These are phyloP conservation scores for Aspergillus ustus DNA, from an alignment of 2,329 filamentous ascomycete genomes.

Conservation along the genomic window DNA sequence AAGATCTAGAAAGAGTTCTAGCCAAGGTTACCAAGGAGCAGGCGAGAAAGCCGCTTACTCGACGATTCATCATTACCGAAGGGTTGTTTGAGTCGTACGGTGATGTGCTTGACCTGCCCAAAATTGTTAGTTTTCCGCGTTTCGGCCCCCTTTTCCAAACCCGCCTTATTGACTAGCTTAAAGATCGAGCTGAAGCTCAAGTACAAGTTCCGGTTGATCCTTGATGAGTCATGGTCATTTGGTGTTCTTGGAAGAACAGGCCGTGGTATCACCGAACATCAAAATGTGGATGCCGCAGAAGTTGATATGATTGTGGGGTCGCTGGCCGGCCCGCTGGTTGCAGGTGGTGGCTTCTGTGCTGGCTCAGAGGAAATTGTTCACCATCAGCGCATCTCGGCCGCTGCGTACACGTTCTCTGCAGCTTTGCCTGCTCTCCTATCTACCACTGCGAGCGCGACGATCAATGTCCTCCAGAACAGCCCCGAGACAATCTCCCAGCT, in stretches of 20 bases:
- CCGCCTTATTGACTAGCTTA: background rate
- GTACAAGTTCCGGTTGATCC: conserved; percentile 97
- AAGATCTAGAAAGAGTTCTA: conserved; percentile 85
- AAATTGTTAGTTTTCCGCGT: conserved; percentile 63
- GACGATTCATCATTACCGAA: conserved; percentile 95
- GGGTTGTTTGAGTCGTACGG: conserved; percentile 90
- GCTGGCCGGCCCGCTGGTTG: conserved; percentile 85
- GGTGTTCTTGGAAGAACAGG: conserved; percentile 91
- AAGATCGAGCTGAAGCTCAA: conserved; percentile 89
- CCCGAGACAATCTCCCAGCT: conserved; percentile 79
- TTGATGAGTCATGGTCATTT: conserved; percentile 98
- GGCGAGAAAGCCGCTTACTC: conserved; percentile 82
- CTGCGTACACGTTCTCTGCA: conserved; percentile 93
- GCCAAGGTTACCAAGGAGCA: conserved; percentile 87
- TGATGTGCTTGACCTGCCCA: conserved; percentile 82
- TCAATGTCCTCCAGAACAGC: conserved; percentile 82
- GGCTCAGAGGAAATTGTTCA: conserved; percentile 89
- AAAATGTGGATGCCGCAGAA: conserved; percentile 90
- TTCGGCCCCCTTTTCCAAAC: background rate
- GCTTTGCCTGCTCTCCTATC: conserved; percentile 91
- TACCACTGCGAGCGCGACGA: conserved; percentile 92
- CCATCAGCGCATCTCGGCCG: conserved; percentile 91
- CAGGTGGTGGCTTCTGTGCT: conserved; percentile 94
- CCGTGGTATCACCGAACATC: conserved; percentile 89
- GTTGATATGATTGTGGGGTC: conserved; percentile 98